Conservation (phyloP, 805 yeast genomes). For the Monosporozyma aquatica region DNA sequence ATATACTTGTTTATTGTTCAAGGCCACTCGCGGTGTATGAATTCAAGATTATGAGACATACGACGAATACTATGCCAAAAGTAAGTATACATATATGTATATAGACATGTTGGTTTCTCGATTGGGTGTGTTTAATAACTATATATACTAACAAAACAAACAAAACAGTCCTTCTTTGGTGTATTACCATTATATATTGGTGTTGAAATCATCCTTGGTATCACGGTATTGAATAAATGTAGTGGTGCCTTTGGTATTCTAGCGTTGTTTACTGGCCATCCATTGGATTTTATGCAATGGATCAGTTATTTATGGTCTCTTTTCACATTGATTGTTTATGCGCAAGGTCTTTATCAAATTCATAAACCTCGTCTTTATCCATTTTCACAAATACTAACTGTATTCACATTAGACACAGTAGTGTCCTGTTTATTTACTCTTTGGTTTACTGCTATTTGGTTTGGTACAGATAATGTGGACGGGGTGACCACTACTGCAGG, state of each 20-base stretch:
- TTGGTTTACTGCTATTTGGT: conserved; percentile 73
- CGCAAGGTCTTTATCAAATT: conserved; percentile 46
- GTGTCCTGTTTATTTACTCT: conserved; percentile 60
- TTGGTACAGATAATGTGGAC: conserved; percentile 36
- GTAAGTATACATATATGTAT: conserved; percentile 9
- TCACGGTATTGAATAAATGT: conserved; percentile 77
- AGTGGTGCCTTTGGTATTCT: conserved; percentile 82
- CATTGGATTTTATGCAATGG: conserved; percentile 77
- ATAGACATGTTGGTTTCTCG: background rate
- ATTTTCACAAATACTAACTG: conserved; percentile 51
- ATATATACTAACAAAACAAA: background rate
- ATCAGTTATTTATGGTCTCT: conserved; percentile 60
- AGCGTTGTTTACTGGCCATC: conserved; percentile 84
- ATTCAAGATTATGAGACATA: too few species aligned
- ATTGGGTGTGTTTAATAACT: background rate
- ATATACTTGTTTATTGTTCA: too few species aligned
- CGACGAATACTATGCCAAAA: conserved; percentile 13
- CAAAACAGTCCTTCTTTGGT: conserved; percentile 49
- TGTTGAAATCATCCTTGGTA: conserved; percentile 68
- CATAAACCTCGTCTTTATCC: conserved; percentile 49
- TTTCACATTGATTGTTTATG: conserved; percentile 52
- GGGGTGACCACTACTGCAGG: background rate
- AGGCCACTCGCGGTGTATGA: too few species aligned
- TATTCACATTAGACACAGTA: conserved; percentile 60
- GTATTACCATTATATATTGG: conserved; percentile 75